These are phyloP conservation scores for Centaurea solstitialis DNA, from an alignment of 129 eudicot genomes.

Conservation along the genomic window DNA sequence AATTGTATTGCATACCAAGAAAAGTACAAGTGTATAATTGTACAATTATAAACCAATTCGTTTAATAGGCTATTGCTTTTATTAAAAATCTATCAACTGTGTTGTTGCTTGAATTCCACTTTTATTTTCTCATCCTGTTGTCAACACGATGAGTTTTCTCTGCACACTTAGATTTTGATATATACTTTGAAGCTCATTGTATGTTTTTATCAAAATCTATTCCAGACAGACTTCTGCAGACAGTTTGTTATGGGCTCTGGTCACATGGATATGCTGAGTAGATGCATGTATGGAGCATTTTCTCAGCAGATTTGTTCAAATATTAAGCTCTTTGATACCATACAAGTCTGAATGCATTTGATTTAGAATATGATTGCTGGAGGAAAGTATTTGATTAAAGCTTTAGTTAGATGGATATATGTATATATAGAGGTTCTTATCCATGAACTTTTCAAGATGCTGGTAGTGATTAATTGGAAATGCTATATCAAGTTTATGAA, in stretches of 20 bases:
- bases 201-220: neutral
- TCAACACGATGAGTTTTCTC: neutral
- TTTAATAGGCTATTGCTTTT: neutral
- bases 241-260: neutral
- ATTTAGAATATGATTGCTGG: neutral
- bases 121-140: neutral
- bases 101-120: neutral
- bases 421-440: neutral
- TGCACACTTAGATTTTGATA: conserved; percentile 19
- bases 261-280: neutral
- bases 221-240: conserved; percentile 66
- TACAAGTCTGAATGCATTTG: neutral
- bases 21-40: too few species aligned
- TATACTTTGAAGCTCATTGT: conserved; percentile 12
- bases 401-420: neutral
- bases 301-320: neutral
- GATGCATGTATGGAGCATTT: neutral
- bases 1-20: too few species aligned
- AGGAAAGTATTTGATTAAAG: neutral
- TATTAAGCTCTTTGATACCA: neutral
- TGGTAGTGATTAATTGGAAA: neutral
- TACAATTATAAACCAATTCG: neutral
- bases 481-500: neutral
- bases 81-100: neutral
- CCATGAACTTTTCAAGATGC: conserved; percentile 1